phyloP scores from a whole-genome alignment of 257 asterid species.

The Fraxinus anomala region DNA sequence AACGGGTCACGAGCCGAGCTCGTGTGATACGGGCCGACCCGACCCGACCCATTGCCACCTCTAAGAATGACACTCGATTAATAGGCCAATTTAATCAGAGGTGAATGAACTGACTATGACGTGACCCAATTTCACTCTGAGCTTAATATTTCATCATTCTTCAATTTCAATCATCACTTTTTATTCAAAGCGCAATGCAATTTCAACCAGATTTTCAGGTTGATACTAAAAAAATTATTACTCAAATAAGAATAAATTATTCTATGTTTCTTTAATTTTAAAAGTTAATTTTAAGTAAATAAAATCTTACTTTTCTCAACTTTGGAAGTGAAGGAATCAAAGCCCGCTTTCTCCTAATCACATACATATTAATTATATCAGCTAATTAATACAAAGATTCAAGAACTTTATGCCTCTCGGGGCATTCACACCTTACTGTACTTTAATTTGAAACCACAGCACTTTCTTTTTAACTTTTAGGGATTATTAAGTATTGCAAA shows the following conservation, averaged over 20 bases:
- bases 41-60: too few relatives aligned
- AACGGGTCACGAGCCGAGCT: too few relatives aligned
- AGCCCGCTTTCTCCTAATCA: not conserved
- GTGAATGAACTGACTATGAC: too few relatives aligned
- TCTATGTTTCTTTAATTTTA: not conserved
- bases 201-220: constrained; percentile 1
- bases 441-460: not conserved
- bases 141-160: not conserved
- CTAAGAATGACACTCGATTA: too few relatives aligned
- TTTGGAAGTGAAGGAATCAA: not conserved
- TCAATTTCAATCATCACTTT: not conserved
- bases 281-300: not conserved
- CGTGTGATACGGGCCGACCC: too few relatives aligned
- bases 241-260: not conserved
- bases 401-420: constrained; percentile 4
- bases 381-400: not conserved
- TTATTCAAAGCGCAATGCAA: constrained; percentile 2
- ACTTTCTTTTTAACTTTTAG: constrained; percentile 11
- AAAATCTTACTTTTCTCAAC: not conserved
- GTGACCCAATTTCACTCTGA: too few relatives aligned
- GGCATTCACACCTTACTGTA: not conserved
- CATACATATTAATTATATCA: not conserved
- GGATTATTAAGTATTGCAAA: constrained; percentile 13
- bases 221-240: not conserved
- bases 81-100: too few relatives aligned